These are phyloP conservation scores for Aspergillus proliferans DNA, from an alignment of 2,329 filamentous ascomycete genomes.

Conservation along the genomic window DNA sequence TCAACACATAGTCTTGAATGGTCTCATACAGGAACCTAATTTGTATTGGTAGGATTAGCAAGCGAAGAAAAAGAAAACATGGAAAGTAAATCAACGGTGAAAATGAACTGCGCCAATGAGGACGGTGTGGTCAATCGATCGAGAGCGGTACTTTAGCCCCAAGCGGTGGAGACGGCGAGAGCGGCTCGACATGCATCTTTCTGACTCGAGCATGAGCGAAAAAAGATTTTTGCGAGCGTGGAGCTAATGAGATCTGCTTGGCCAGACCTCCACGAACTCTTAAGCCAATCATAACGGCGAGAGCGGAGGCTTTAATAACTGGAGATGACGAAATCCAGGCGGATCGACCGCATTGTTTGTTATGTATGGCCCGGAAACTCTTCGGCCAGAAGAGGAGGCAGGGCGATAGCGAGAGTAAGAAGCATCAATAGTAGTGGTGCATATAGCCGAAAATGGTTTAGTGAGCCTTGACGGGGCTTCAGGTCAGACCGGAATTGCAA, in stretches of 20 bases:
- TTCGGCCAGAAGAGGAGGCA: not conserved
- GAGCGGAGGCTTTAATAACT: slow-evolving; percentile 9
- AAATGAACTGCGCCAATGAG: slow-evolving; percentile 6
- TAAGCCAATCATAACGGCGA: slow-evolving; percentile 21
- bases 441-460: too few relatives aligned
- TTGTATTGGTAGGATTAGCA: slow-evolving; percentile 5
- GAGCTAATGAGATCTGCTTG: slow-evolving; percentile 25
- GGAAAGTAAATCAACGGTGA: slow-evolving; percentile 3
- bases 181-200: not conserved
- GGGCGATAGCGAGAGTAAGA: not conserved
- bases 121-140: slow-evolving; percentile 16
- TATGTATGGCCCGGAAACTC: not conserved
- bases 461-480: slow-evolving; percentile 9
- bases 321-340: slow-evolving; percentile 14
- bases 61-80: slow-evolving; percentile 5
- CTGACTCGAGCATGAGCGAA: not conserved
- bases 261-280: slow-evolving; percentile 24
- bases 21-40: slow-evolving; percentile 40
- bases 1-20: slow-evolving; percentile 56
- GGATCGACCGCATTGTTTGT: not conserved
- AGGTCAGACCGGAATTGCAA: slow-evolving; percentile 18
- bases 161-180: not conserved
- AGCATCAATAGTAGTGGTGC: too few relatives aligned
- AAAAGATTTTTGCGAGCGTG: slow-evolving; percentile 6
- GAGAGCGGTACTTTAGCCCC: not conserved